phyloP scores from a whole-genome alignment of 169 alveolate species.

The Plasmodium fragile region DNA sequence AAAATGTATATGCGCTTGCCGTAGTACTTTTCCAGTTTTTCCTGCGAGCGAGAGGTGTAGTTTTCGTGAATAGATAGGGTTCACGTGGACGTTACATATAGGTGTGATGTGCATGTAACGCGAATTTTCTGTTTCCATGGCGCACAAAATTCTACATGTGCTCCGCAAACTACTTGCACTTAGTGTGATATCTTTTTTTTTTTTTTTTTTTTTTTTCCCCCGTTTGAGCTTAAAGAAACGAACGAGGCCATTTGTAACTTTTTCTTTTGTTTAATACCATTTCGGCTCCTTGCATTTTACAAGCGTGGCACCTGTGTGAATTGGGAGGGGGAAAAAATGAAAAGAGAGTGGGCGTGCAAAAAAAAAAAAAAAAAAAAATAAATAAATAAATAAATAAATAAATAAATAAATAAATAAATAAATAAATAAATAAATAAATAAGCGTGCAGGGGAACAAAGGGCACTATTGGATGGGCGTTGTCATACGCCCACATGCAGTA shows the following conservation, averaged over 20 bases:
- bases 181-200: background rate
- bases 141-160: background rate
- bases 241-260: background rate
- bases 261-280: constrained; percentile 42
- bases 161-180: background rate
- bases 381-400: background rate
- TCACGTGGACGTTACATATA: background rate
- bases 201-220: background rate
- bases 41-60: constrained; percentile 3
- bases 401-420: background rate
- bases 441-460: background rate
- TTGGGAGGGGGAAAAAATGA: background rate
- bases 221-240: background rate
- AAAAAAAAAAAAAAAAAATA: background rate
- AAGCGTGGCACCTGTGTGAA: constrained; percentile 66
- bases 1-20: constrained; percentile 18
- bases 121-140: background rate
- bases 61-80: background rate
- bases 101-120: background rate
- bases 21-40: constrained; percentile 31
- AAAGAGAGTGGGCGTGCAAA: background rate
- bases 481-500: background rate
- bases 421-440: too few species aligned
- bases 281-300: constrained; percentile 48
- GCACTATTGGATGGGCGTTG: background rate